Conservation (phyloP, 148 eudicot genomes). For the Heliamphora exappendiculata region DNA sequence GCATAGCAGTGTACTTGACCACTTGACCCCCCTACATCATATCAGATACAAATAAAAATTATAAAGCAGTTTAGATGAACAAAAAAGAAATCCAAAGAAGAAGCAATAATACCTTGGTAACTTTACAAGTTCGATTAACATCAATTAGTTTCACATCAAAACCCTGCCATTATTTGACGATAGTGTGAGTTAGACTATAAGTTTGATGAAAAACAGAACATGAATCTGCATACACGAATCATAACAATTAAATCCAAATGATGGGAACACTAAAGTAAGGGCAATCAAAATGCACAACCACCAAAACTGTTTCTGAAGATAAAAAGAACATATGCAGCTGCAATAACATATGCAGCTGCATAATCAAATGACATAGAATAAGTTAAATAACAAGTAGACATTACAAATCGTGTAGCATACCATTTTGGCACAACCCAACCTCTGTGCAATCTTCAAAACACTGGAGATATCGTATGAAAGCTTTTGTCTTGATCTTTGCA, state of each 20-base stretch:
- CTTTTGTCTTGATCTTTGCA: no score
- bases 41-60: constrained; percentile 6
- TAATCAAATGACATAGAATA: neutral
- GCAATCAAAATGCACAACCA: neutral
- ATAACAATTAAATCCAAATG: neutral
- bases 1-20: constrained; percentile 61
- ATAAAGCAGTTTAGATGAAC: neutral
- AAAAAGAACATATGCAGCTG: neutral
- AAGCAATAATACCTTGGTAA: constrained; percentile 56
- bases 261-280: neutral
- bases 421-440: no score
- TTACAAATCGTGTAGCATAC: neutral
- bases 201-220: neutral
- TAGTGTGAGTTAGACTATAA: neutral
- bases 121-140: constrained; percentile 79
- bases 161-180: constrained; percentile 46
- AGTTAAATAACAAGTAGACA: neutral
- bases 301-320: neutral
- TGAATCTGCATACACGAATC: neutral
- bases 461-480: no score
- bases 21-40: constrained; percentile 74
- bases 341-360: neutral
- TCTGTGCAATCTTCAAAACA: no score
- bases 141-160: constrained; percentile 76
- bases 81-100: constrained; percentile 8